Conservation (phyloP, 768 basidiomycete genomes). For the Hortiboletus campestris region DNA sequence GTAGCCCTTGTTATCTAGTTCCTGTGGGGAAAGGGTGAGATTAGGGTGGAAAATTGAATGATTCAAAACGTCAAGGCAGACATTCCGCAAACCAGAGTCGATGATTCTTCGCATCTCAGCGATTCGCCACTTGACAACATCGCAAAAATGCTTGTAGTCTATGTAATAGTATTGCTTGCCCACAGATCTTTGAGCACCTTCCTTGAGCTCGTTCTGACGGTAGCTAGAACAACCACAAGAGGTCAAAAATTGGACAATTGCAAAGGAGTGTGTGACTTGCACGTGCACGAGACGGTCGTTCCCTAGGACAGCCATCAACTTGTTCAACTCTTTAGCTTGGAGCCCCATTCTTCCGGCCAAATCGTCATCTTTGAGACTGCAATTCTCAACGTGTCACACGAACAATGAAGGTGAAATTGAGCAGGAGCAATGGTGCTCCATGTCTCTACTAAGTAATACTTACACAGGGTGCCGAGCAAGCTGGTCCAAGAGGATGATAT, state of each 20-base stretch:
- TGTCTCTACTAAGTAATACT: constrained; percentile 48
- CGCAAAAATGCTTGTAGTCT: constrained; percentile 92
- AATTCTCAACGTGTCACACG: constrained; percentile 22
- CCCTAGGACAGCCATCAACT: constrained; percentile 78
- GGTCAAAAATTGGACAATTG: constrained; percentile 2
- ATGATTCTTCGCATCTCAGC: constrained; percentile 90
- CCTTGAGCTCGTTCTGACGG: constrained; percentile 89
- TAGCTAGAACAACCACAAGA: constrained; percentile 47
- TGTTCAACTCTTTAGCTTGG: constrained; percentile 86
- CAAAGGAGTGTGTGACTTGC: constrained; percentile 41
- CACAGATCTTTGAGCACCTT: constrained; percentile 83
- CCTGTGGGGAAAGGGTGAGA: constrained; percentile 44
- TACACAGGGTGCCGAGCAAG: constrained; percentile 92
- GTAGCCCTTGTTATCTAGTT: constrained; percentile 97
- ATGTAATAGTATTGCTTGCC: constrained; percentile 95
- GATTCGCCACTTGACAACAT: constrained; percentile 97
- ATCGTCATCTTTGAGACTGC: constrained; percentile 90
- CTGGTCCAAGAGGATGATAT: constrained; percentile 90
- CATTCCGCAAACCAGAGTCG: constrained; percentile 87
- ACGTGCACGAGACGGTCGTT: constrained; percentile 77
- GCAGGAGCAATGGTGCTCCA: constrained; percentile 17
- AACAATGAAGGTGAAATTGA: constrained; percentile 12
- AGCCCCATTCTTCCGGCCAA: constrained; percentile 88
- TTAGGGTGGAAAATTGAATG: background rate
- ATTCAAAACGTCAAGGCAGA: constrained; percentile 34